Evolutionary conservation across 352 stramenopile species (phyloP).

Genomic region (Globisporangium heterothallicum): DNA sequence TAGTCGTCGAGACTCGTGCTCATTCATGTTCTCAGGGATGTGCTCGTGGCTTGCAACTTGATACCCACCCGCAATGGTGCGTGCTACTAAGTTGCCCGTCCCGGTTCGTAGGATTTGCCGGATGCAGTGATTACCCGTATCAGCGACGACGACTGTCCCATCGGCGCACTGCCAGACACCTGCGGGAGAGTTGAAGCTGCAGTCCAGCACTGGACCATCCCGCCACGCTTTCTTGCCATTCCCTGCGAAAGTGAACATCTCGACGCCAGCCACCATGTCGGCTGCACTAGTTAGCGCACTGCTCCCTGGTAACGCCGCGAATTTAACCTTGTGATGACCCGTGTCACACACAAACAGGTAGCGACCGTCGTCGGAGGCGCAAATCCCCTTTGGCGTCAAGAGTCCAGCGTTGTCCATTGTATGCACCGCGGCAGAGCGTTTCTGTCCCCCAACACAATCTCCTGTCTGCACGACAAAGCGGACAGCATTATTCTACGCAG

Average conservation of each 20-base stretch:
- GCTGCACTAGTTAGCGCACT: slow-evolving; percentile 16
- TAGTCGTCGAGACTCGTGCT: slow-evolving; percentile 4
- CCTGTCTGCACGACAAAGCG: slow-evolving; percentile 21
- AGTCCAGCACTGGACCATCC: slow-evolving; percentile 32
- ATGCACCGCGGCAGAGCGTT: slow-evolving; percentile 11
- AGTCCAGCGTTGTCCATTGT: slow-evolving; percentile 27
- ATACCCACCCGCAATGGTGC: slow-evolving; percentile 31
- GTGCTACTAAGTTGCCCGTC: slow-evolving; percentile 24
- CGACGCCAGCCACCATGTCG: slow-evolving; percentile 15
- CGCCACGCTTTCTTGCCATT: slow-evolving; percentile 35
- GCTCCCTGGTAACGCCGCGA: slow-evolving; percentile 27
- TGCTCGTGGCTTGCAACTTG: neutral
- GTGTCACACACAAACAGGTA: slow-evolving; percentile 54
- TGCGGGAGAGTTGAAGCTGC: slow-evolving; percentile 35
- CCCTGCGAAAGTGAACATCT: slow-evolving; percentile 42
- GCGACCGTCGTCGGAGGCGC: slow-evolving; percentile 26
- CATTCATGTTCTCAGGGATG: slow-evolving; percentile 1
- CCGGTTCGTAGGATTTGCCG: slow-evolving; percentile 24
- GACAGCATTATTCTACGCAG: slow-evolving; percentile 36
- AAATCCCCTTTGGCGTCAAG: slow-evolving; percentile 41
- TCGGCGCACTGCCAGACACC: slow-evolving; percentile 33
- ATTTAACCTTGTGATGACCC: slow-evolving; percentile 48
- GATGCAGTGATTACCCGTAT: slow-evolving; percentile 57
- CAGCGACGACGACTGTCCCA: slow-evolving; percentile 33
- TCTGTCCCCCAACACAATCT: neutral